Base-by-base conservation (phyloP, 306 rosid species). In the Albizia julibrissin region DNA sequence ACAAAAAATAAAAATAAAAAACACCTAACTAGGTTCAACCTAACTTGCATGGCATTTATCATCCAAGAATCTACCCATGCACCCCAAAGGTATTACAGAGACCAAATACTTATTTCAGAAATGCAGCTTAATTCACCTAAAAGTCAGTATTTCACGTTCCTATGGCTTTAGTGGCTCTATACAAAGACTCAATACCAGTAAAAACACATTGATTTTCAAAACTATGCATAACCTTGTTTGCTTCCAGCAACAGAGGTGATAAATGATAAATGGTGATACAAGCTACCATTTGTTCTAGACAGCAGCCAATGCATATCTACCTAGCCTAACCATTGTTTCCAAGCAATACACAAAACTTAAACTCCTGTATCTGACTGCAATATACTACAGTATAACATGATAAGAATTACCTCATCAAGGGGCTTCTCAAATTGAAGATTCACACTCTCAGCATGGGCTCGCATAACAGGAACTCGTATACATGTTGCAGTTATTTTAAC, bases 381-480 rank as follows among this genome's bases (percentile, higher is more conserved):
- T 59, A 26, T 46, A 24, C 72, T 11, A 39, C 46, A 4, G 33
- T 24, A 42, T 34, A 76, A 5, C 44, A 18, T 3, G 78, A 76
- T 29, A 81, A 61, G 39, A 72, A 44, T 59, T 89, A 95, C 99
- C 99, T 95, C 99, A 71, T 95, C 91, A 47, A 93, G 95, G 73
- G 97, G 92, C 5, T 75, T 89, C 89, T 95, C 92, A 77, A 95
- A 93, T 75, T 95, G 94, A 91, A 93, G 98, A 86, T 95, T 95
- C 82, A 95, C 90, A 74, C 97, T 92, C 88, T 93, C 99, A 16
- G 99, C 97, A 86, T 95, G 99, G 40, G 99, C 99, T 19, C 99
- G 90, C 98, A 95, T 92, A 37, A 95, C 97, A 73, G 98, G 98
- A 83, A 93, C 99, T 59, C 99, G 88, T 67, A 95, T 89, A 47